Evolutionary conservation across 2,329 filamentous ascomycete genomes (phyloP).

Genomic region (Spiromastix sp.): DNA sequence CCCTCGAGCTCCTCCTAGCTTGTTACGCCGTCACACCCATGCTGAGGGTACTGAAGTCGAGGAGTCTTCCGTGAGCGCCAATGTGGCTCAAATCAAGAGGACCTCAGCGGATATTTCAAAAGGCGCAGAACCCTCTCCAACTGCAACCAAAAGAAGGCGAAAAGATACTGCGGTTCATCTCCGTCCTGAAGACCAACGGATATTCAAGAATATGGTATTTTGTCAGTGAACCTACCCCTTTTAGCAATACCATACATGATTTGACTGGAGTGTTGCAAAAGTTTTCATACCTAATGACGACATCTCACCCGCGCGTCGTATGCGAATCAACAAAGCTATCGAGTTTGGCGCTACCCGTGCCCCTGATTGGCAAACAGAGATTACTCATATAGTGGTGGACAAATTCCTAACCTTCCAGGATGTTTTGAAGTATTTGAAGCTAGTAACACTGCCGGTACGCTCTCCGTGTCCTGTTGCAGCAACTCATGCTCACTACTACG

Average conservation of each 20-base stretch:
- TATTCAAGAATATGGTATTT: constrained; percentile 54
- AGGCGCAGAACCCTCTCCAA: no score
- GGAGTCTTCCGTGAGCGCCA: no score
- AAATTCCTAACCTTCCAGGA: constrained; percentile 54
- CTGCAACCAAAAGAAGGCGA: constrained; percentile 16
- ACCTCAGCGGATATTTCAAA: no score
- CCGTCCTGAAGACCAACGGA: constrained; percentile 43
- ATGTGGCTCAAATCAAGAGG: no score
- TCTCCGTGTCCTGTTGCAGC: neutral
- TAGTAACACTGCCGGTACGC: constrained; percentile 38
- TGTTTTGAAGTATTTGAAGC: constrained; percentile 47
- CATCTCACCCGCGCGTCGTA: constrained; percentile 52
- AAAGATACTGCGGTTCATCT: constrained; percentile 30
- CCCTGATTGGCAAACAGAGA: constrained; percentile 40
- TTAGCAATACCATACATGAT: neutral
- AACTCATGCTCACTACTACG: no score
- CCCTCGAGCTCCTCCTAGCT: no score
- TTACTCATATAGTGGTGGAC: constrained; percentile 77
- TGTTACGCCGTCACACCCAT: neutral
- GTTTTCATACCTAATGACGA: constrained; percentile 76
- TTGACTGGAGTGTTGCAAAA: constrained; percentile 11
- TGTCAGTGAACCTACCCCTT: constrained; percentile 28
- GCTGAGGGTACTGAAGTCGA: neutral
- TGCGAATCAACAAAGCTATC: constrained; percentile 63
- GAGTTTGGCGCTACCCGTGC: constrained; percentile 68